Evolutionary conservation across 331 rosid genomes (phyloP).

Genomic region (Arachis monticola): DNA sequence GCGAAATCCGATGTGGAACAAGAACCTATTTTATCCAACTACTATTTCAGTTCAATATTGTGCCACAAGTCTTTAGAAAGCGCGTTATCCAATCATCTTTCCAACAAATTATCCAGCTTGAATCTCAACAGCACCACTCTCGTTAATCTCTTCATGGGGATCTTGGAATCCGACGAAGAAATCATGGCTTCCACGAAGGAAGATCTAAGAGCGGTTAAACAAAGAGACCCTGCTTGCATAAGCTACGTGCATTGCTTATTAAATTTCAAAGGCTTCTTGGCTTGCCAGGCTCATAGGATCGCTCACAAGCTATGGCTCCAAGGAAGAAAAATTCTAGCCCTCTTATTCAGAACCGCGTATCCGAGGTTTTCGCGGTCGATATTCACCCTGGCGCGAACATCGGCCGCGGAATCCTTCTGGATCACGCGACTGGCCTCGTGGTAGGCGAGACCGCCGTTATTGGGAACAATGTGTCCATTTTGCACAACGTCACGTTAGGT

Average conservation of each 20-base stretch:
- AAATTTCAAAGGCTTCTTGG: slow-evolving; percentile 81
- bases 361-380: slow-evolving; percentile 81
- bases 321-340: slow-evolving; percentile 62
- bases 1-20: slow-evolving; percentile 65
- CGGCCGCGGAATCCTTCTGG: slow-evolving; percentile 76
- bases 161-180: slow-evolving; percentile 47
- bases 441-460: slow-evolving; percentile 91
- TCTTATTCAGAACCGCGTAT: slow-evolving; percentile 79
- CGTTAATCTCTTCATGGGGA: slow-evolving; percentile 56
- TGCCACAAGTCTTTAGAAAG: slow-evolving; percentile 59
- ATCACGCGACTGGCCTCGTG: slow-evolving; percentile 90
- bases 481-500: slow-evolving; percentile 88
- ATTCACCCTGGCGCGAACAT: slow-evolving; percentile 89
- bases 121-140: slow-evolving; percentile 62
- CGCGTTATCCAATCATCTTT: slow-evolving; percentile 67
- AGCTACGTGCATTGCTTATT: slow-evolving; percentile 80
- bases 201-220: slow-evolving; percentile 74
- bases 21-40: slow-evolving; percentile 68
- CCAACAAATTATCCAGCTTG: slow-evolving; percentile 60
- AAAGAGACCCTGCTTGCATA: slow-evolving; percentile 89
- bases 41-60: slow-evolving; percentile 56
- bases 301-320: slow-evolving; percentile 78
- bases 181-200: slow-evolving; percentile 46
- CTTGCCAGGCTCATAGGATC: slow-evolving; percentile 82
- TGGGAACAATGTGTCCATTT: slow-evolving; percentile 81